Evolutionary conservation across 805 yeast species (phyloP).

Genomic region (Pichia paraexigua): DNA sequence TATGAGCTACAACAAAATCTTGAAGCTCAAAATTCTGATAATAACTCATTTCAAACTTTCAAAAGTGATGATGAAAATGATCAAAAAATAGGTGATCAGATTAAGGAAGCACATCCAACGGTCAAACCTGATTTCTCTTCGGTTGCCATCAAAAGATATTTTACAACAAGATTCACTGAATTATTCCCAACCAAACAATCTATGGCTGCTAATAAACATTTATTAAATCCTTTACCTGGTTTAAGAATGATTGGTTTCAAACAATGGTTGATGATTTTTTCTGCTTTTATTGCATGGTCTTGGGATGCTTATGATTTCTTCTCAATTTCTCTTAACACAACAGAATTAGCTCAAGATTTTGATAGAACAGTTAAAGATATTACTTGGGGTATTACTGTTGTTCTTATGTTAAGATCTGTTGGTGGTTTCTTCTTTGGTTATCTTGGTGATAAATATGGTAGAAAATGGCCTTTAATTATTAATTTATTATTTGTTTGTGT

Average conservation of each 20-base stretch:
- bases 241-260: constrained; percentile 38
- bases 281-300: constrained; percentile 54
- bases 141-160: constrained; percentile 29
- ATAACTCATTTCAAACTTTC: constrained; percentile 8
- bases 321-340: constrained; percentile 44
- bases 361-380: constrained; percentile 40
- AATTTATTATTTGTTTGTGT: constrained; percentile 40
- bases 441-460: constrained; percentile 52
- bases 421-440: constrained; percentile 58
- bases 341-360: constrained; percentile 39
- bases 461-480: constrained; percentile 48
- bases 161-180: constrained; percentile 40
- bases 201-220: constrained; percentile 29
- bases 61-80: constrained; percentile 5
- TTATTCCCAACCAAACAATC: constrained; percentile 40
- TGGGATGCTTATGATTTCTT: constrained; percentile 64
- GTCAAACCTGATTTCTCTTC: constrained; percentile 27
- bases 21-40: background rate
- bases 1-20: background rate
- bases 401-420: constrained; percentile 58
- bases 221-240: constrained; percentile 58
- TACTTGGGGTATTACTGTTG: constrained; percentile 63
- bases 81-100: background rate
- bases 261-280: constrained; percentile 50
- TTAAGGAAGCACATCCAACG: constrained; percentile 3